These are phyloP conservation scores for Rhinocladiella similis DNA, from an alignment of 2,329 filamentous ascomycete species.

Conservation along the genomic window DNA sequence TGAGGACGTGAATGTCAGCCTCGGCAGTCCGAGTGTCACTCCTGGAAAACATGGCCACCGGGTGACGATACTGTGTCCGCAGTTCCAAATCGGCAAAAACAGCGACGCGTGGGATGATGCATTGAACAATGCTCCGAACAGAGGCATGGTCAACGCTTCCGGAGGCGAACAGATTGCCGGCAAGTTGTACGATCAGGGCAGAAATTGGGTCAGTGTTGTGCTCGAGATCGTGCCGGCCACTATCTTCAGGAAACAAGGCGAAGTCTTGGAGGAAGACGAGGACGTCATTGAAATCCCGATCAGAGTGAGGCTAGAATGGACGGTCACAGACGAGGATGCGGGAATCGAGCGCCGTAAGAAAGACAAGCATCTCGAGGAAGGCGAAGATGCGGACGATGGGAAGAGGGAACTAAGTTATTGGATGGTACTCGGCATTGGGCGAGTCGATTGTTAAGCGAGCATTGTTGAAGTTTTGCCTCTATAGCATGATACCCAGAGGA, in stretches of 20 bases:
- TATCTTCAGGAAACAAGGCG: conserved; percentile 28
- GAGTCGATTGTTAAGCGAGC: conserved; percentile 56
- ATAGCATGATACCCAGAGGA: background rate
- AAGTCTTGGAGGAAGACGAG: conserved; percentile 52
- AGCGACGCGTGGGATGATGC: conserved; percentile 95
- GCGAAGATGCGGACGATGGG: conserved; percentile 64
- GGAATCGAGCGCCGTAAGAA: conserved; percentile 38
- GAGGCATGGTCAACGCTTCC: conserved; percentile 38
- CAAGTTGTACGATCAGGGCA: conserved; percentile 91
- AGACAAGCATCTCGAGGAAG: conserved; percentile 31
- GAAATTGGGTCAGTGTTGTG: conserved; percentile 94
- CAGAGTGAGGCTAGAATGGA: conserved; percentile 91
- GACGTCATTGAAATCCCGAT: conserved; percentile 85
- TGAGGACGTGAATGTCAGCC: conserved; percentile 80
- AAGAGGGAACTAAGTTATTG: conserved; percentile 92
- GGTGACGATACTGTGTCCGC: conserved; percentile 89
- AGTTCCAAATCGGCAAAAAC: conserved; percentile 92
- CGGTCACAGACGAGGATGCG: conserved; percentile 44
- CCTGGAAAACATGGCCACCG: conserved; percentile 74
- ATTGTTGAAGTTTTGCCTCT: too few species aligned
- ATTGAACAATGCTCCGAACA: conserved; percentile 53
- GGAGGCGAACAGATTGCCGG: conserved; percentile 75
- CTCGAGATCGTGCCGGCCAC: conserved; percentile 76
- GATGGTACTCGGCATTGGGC: conserved; percentile 87
- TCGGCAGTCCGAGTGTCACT: conserved; percentile 79